Evolutionary conservation across 257 asterid genomes (phyloP).

Genomic region (Nemophila menziesii): DNA sequence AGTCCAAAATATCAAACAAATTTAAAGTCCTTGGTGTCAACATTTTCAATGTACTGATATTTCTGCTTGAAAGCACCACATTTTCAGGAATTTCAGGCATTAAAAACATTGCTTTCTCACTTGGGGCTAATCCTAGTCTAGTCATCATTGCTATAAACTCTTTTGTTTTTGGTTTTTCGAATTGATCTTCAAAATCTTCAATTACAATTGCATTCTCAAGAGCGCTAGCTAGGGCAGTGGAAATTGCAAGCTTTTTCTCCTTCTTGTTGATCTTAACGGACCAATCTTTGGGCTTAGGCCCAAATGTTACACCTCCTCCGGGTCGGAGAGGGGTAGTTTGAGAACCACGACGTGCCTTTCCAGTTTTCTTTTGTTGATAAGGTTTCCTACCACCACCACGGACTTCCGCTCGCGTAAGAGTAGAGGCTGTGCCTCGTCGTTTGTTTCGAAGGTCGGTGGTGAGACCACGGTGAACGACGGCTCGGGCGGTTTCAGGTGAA

Average conservation of each 20-base stretch:
- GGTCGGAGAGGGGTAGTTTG: constrained; percentile 85
- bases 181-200: constrained; percentile 66
- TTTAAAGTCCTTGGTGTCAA: constrained; percentile 87
- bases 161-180: constrained; percentile 81
- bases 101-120: constrained; percentile 63
- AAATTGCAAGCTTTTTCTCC: constrained; percentile 75
- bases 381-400: constrained; percentile 90
- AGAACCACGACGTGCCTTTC: constrained; percentile 86
- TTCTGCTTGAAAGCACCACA: constrained; percentile 57
- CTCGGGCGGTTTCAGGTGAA: constrained; percentile 74
- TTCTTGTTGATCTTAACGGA: constrained; percentile 73
- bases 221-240: constrained; percentile 85
- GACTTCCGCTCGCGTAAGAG: constrained; percentile 89
- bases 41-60: constrained; percentile 70
- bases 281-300: constrained; percentile 97
- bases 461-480: constrained; percentile 95
- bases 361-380: constrained; percentile 81
- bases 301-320: constrained; percentile 90
- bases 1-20: constrained; percentile 75
- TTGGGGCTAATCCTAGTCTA: constrained; percentile 83
- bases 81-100: constrained; percentile 73
- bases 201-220: constrained; percentile 53
- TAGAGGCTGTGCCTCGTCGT: constrained; percentile 94
- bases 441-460: constrained; percentile 80
- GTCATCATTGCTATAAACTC: constrained; percentile 63